Conservation (phyloP, 2,329 filamentous ascomycete species). For the Claviceps sp. region DNA sequence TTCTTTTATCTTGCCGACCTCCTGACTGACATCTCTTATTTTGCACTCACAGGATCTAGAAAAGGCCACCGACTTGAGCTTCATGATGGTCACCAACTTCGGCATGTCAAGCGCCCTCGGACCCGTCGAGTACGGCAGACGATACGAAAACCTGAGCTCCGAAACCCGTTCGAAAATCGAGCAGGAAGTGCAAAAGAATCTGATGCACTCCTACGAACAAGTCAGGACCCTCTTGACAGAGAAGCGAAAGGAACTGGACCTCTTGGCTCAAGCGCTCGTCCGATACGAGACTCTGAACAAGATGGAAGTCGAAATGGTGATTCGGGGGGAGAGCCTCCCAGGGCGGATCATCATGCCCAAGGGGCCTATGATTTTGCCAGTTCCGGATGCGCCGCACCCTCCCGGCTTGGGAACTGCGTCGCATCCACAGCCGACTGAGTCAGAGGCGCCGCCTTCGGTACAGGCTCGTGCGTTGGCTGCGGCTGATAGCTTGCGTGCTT, state of each 20-base stretch:
- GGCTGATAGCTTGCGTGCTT: not conserved
- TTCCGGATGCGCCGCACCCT: constrained; percentile 21
- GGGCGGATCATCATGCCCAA: constrained; percentile 48
- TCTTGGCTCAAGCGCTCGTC: constrained; percentile 76
- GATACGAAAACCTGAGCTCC: constrained; percentile 70
- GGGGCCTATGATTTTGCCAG: constrained; percentile 25
- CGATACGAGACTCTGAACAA: constrained; percentile 88
- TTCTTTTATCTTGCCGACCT: not conserved
- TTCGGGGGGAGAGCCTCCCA: constrained; percentile 70
- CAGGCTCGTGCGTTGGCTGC: constrained; percentile 16
- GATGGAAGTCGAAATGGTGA: constrained; percentile 80
- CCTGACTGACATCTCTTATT: constrained; percentile 14
- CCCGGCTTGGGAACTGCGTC: constrained; percentile 21
- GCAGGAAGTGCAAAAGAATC: constrained; percentile 68
- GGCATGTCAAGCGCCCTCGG: constrained; percentile 84
- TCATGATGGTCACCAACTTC: constrained; percentile 74
- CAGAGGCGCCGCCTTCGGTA: constrained; percentile 19
- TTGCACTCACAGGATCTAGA: constrained; percentile 55
- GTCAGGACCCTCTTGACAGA: constrained; percentile 57
- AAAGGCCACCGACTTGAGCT: constrained; percentile 68
- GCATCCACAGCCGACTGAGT: constrained; percentile 18
- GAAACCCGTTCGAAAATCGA: constrained; percentile 83
- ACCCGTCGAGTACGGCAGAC: constrained; percentile 73
- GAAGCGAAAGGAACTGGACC: constrained; percentile 73
- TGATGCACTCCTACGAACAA: constrained; percentile 69